Conservation (phyloP, 306 rosid genomes). For the cucumber (Cucumis sativus) region DNA sequence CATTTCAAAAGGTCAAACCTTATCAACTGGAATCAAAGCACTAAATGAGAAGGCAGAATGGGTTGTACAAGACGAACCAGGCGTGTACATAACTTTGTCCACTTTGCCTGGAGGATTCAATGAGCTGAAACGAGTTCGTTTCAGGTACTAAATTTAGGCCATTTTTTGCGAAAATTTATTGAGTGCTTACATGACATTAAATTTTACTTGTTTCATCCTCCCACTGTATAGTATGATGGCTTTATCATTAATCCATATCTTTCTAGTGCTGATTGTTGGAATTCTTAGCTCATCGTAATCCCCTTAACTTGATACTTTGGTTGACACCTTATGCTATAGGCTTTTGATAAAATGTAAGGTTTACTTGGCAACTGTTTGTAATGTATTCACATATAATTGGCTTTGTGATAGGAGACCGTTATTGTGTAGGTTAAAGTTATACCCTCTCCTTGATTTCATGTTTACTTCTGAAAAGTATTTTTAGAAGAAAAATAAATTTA, state of each 20-base stretch:
- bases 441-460: neutral
- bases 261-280: neutral
- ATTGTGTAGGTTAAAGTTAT: neutral
- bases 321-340: neutral
- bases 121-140: conserved; percentile 87
- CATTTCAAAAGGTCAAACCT: conserved; percentile 22
- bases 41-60: conserved; percentile 50
- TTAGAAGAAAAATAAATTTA: neutral
- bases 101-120: conserved; percentile 50
- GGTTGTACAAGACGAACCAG: conserved; percentile 88
- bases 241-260: neutral
- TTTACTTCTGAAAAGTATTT: neutral
- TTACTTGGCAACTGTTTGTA: neutral
- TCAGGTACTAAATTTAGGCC: conserved; percentile 48
- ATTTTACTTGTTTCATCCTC: neutral
- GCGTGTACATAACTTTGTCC: conserved; percentile 67
- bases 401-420: neutral
- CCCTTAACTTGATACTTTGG: neutral
- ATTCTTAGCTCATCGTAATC: neutral
- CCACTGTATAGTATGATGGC: neutral
- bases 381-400: too few species aligned
- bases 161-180: neutral
- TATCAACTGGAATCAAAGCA: conserved; percentile 35
- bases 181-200: neutral
- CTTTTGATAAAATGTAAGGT: neutral